phyloP scores from a whole-genome alignment of 1,284 basidiomycete species.

The Clitocybe nebularis region DNA sequence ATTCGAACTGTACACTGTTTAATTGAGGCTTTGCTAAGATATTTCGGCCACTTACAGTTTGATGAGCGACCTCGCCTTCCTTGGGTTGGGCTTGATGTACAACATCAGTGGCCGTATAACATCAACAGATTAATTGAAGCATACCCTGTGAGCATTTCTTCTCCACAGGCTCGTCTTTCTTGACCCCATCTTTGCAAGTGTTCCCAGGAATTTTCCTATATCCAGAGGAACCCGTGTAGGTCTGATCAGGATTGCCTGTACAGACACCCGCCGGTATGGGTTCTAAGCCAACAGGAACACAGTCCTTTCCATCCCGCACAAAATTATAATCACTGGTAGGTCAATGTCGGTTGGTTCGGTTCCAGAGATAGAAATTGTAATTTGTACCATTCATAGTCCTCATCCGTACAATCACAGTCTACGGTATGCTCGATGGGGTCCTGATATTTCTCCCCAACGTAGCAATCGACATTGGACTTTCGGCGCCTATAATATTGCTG shows the following conservation, averaged over 20 bases:
- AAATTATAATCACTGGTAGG: slow-evolving; percentile 83
- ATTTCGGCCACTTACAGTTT: slow-evolving; percentile 44
- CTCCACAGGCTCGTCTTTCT: slow-evolving; percentile 67
- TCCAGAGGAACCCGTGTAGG: slow-evolving; percentile 86
- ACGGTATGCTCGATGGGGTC: slow-evolving; percentile 85
- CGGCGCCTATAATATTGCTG: slow-evolving; percentile 93
- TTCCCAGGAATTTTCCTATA: slow-evolving; percentile 93
- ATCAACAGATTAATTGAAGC: slow-evolving; percentile 8
- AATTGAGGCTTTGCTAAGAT: not conserved
- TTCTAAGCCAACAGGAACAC: slow-evolving; percentile 82
- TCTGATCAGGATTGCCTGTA: slow-evolving; percentile 48
- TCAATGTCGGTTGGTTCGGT: no score
- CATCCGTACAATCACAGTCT: slow-evolving; percentile 78
- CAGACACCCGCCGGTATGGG: slow-evolving; percentile 82
- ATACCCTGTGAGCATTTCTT: slow-evolving; percentile 76
- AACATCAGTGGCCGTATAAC: no score
- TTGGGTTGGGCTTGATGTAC: slow-evolving; percentile 56
- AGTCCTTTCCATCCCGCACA: slow-evolving; percentile 67
- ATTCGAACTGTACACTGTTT: slow-evolving; percentile 53
- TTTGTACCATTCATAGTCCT: slow-evolving; percentile 93
- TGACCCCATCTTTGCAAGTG: slow-evolving; percentile 68
- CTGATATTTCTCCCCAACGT: slow-evolving; percentile 87
- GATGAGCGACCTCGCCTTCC: slow-evolving; percentile 70
- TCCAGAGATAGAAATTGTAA: no score
- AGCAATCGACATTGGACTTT: slow-evolving; percentile 84